A percentile compares a stretch with the other conserved stretches of the same genome.
Evolutionary conservation across 768 basidiomycete genomes (phyloP).

Genomic region (Hericium coralloides): DNA sequence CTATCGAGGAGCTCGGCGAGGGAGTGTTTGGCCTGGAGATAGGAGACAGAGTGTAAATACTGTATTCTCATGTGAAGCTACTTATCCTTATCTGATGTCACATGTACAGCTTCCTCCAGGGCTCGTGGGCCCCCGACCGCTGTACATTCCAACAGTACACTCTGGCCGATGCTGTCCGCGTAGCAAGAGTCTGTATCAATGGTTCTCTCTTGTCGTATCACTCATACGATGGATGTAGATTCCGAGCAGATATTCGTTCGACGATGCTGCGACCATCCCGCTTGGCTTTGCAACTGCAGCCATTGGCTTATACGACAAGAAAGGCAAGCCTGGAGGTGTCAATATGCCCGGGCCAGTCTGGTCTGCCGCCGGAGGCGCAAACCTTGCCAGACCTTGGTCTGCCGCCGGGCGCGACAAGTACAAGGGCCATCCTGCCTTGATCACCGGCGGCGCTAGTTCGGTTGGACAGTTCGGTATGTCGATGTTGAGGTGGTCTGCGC

Average conservation of each 20-base stretch:
- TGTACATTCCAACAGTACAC: conserved; percentile 16
- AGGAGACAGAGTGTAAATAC: conserved; percentile 19
- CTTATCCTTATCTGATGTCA: not conserved
- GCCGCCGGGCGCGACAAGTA: conserved; percentile 32
- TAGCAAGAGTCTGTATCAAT: conserved; percentile 7
- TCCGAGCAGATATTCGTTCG: conserved; percentile 37
- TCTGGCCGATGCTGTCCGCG: conserved; percentile 10
- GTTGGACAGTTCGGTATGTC: conserved; percentile 40
- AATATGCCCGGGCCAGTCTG: too few species aligned
- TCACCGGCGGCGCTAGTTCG: conserved; percentile 40
- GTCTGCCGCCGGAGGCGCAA: conserved; percentile 21
- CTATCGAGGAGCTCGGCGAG: conserved; percentile 18
- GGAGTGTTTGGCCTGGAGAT: conserved; percentile 16
- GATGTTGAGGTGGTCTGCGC: too few species aligned
- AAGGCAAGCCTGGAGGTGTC: conserved; percentile 13
- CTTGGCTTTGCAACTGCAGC: conserved; percentile 40
- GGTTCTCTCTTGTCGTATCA: not conserved
- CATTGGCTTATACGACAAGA: conserved; percentile 36
- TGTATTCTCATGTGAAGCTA: not conserved
- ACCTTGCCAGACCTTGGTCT: conserved; percentile 31
- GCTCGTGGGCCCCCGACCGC: not conserved
- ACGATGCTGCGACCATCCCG: conserved; percentile 42
- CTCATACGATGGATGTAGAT: conserved; percentile 23
- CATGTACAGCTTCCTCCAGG: conserved; percentile 4
- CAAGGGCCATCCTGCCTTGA: conserved; percentile 33